Evolutionary conservation across 495 filamentous ascomycete genomes (phyloP).

Genomic region (Neurospora sp.): DNA sequence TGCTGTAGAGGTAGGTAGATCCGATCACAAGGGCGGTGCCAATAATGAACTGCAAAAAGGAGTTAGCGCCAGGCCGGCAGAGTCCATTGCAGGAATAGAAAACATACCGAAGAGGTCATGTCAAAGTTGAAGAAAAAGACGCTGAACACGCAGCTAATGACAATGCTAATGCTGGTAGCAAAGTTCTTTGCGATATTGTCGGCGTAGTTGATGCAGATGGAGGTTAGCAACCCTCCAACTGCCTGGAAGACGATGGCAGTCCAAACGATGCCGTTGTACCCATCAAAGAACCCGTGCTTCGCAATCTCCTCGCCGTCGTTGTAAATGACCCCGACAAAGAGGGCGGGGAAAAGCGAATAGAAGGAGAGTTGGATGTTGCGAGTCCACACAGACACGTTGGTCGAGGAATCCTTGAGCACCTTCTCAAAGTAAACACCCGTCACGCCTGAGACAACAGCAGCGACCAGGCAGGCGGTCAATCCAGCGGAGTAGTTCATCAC

Average conservation of each 20-base stretch:
- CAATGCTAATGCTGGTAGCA: constrained; percentile 80
- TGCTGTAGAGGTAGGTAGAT: constrained; percentile 78
- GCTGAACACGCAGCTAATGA: constrained; percentile 75
- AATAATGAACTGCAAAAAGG: constrained; percentile 55
- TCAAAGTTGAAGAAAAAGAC: constrained; percentile 74
- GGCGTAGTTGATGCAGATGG: constrained; percentile 76
- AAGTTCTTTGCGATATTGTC: constrained; percentile 88
- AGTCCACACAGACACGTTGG: constrained; percentile 69
- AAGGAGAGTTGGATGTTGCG: constrained; percentile 90
- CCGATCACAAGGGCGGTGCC: constrained; percentile 68
- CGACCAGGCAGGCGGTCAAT: constrained; percentile 63
- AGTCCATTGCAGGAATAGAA: background rate
- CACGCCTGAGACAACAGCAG: constrained; percentile 69
- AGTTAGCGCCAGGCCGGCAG: constrained; percentile 2
- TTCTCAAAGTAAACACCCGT: constrained; percentile 94
- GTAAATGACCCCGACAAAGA: constrained; percentile 77
- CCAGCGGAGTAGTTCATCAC: constrained; percentile 68
- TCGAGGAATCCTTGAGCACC: constrained; percentile 72
- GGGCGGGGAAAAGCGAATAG: constrained; percentile 79
- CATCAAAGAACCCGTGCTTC: constrained; percentile 79
- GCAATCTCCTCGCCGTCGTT: constrained; percentile 79
- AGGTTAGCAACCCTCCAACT: constrained; percentile 69
- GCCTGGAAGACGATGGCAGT: constrained; percentile 73
- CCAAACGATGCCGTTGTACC: constrained; percentile 91
- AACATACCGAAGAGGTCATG: constrained; percentile 58